These are phyloP conservation scores for Kuraishia piskuri DNA, from an alignment of 805 yeast genomes.

Conservation along the genomic window DNA sequence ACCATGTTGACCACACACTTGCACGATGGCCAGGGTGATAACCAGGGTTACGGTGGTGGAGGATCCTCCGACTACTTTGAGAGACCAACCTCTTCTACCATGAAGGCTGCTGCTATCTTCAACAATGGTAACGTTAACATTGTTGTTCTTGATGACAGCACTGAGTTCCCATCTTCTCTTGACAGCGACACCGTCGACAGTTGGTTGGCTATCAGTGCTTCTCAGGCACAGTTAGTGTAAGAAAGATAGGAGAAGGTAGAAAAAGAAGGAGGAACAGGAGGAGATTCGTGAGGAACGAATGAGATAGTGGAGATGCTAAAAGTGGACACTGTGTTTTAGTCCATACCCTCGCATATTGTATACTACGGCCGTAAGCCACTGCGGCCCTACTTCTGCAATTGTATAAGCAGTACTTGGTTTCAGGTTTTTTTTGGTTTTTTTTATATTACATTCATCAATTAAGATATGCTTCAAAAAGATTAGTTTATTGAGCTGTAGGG, in stretches of 20 bases:
- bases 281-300: too few species aligned
- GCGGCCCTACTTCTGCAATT: background rate
- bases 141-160: conserved; percentile 45
- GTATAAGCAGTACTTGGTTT: background rate
- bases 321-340: background rate
- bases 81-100: conserved; percentile 71
- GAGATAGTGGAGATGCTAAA: background rate
- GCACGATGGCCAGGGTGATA: conserved; percentile 74
- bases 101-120: conserved; percentile 90
- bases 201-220: conserved; percentile 50
- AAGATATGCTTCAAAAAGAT: too few species aligned
- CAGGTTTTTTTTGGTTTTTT: background rate
- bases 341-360: background rate
- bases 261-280: background rate
- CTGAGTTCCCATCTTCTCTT: conserved; percentile 44
- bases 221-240: background rate
- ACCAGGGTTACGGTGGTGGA: conserved; percentile 41
- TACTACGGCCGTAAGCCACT: background rate
- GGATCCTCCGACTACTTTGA: conserved; percentile 80
- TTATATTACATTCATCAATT: too few species aligned
- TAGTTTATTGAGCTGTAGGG: too few species aligned
- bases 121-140: conserved; percentile 47
- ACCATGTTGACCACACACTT: conserved; percentile 69
- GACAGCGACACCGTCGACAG: conserved; percentile 42
- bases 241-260: background rate